Evolutionary conservation across 768 basidiomycete species (phyloP), one percentile per base, ranked within the genome.

Genomic region (Coprinopsis cinerea): DNA sequence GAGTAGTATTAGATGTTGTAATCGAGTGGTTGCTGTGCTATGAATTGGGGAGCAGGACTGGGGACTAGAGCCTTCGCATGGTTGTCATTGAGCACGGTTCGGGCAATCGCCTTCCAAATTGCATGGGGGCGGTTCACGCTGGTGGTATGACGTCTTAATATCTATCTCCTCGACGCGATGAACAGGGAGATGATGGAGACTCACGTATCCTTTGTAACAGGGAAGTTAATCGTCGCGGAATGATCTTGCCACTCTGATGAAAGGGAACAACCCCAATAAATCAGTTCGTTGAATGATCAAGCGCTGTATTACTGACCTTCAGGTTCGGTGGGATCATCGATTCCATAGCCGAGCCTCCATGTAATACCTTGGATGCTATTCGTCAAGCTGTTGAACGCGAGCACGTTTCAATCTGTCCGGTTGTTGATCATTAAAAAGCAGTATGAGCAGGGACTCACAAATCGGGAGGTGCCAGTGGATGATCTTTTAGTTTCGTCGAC

Each of bases 361-460:
- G 82, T 82, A 37, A 82, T 75, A 23, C 80, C 80, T 61, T 78
- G 77, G n/a, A 79, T 62, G 49, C 74, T 76, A 57, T 79, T 79
- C 15, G 75, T 75, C 53, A 75, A 49, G 54, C 78, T 79, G 47
- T 11, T 4, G 36, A 15, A 20, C 22, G 30, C 11, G 14, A 34
- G 22, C 47, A 24, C 11, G 9, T 14, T 23, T 39, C 26, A 24
- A 27, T 5, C 4, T 6, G 4, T 35, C 17, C 7, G 10, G 22
- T 15, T 15, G 25, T 25, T 41, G 48, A 4, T 6, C 26, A 37
- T 48, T 18, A 28, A 14, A 34, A 32, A 45, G 28, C 34, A 18
- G 6, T 17, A 47, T 20, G 17, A 6, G 15, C 22, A 13, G 6
- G 15, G 14, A 70, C 77, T 43, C 55, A 81, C 79, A 82, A 71